A percentile compares a stretch with the other conserved stretches of the same genome.
phyloP scores from a whole-genome alignment of 202 grass and related monocot genomes.

The Cymbopogon flexuosus region DNA sequence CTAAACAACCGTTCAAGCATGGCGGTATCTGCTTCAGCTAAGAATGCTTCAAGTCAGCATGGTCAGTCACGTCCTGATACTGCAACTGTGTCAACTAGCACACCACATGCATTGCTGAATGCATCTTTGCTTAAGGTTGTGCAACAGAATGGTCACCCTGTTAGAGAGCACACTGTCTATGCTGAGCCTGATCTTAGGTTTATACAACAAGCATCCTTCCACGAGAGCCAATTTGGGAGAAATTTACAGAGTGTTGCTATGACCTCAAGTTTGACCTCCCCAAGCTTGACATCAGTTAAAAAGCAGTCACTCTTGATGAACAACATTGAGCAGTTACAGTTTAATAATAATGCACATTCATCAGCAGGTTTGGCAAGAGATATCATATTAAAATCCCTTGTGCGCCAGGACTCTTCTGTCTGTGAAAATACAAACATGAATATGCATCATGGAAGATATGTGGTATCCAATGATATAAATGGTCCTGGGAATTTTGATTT shows the following conservation, averaged over 20 bases:
- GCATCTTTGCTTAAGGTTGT: slow-evolving; percentile 41
- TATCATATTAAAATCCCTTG: slow-evolving; percentile 34
- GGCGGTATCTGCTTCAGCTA: slow-evolving; percentile 43
- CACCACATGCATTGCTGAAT: slow-evolving; percentile 15
- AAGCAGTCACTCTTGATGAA: slow-evolving; percentile 43
- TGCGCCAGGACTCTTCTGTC: slow-evolving; percentile 20
- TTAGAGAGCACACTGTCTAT: slow-evolving; percentile 29
- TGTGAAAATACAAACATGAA: slow-evolving; percentile 28
- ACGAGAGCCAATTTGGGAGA: slow-evolving; percentile 15
- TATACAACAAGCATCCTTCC: slow-evolving; percentile 23
- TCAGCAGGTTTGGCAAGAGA: slow-evolving; percentile 32
- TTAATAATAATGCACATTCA: slow-evolving; percentile 24
- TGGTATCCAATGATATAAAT: slow-evolving; percentile 18
- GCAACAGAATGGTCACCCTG: slow-evolving; percentile 32
- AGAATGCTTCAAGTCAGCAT: slow-evolving; percentile 30
- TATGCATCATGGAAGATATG: slow-evolving; percentile 29
- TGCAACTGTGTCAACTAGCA: slow-evolving; percentile 26
- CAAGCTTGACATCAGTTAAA: slow-evolving; percentile 38
- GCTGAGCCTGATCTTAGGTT: slow-evolving; percentile 32
- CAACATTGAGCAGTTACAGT: slow-evolving; percentile 26
- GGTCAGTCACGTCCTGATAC: slow-evolving; percentile 27
- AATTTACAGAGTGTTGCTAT: slow-evolving; percentile 30
- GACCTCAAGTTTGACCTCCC: slow-evolving; percentile 38
- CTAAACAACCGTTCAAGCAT: slow-evolving; percentile 44
- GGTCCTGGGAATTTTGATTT: slow-evolving; percentile 34